phyloP scores from a whole-genome alignment of 257 asterid genomes.

The Rehmannia glutinosa region DNA sequence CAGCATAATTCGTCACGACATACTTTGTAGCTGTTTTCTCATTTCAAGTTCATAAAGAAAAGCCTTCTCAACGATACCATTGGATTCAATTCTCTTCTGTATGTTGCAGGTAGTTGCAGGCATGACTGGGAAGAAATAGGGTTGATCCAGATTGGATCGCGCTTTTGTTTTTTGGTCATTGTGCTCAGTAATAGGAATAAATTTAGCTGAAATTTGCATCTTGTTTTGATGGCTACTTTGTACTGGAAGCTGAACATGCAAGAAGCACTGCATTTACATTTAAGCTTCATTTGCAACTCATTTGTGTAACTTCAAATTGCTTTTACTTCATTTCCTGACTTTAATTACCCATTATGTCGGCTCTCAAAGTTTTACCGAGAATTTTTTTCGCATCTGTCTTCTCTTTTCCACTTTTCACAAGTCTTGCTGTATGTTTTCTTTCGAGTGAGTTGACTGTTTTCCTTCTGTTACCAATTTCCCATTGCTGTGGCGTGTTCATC shows the following conservation, averaged over 20 bases:
- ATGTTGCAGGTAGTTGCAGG: conserved; percentile 74
- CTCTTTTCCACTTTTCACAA: neutral
- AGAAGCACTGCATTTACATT: no score
- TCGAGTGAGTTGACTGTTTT: neutral
- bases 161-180: neutral
- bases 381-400: neutral
- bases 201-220: neutral
- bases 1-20: neutral
- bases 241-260: conserved; percentile 6
- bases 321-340: neutral
- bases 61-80: neutral
- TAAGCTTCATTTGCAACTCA: neutral
- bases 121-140: conserved; percentile 64
- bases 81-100: neutral
- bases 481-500: neutral
- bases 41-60: neutral
- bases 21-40: neutral
- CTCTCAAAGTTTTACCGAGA: neutral
- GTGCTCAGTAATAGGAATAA: conserved; percentile 21
- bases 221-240: neutral
- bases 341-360: neutral
- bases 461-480: neutral
- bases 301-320: neutral
- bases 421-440: neutral
- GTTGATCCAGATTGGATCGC: conserved; percentile 8